Base-by-base conservation (phyloP, 1,284 basidiomycete species). In the Malassezia restricta region DNA sequence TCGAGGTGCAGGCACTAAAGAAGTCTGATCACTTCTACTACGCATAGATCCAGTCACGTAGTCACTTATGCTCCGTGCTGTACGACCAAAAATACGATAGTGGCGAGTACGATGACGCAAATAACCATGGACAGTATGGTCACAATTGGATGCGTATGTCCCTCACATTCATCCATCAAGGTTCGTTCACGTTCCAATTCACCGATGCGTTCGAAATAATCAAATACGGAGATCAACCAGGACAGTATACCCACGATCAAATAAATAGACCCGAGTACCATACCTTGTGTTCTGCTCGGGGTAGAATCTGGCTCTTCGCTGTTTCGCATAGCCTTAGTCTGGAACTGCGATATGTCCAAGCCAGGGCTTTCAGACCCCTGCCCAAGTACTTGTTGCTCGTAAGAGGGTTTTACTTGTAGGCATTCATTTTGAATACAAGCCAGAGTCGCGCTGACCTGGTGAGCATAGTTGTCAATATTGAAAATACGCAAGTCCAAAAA, bases 1-100 rank as follows among this genome's bases (percentile, higher is more conserved):
- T 70, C 45, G 71, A 73, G 59, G 71, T 73, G 5, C 71, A 73
- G 56, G 68, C 71, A 5, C 70, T 71, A 58, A 73, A 73, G 62
- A 70, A 70, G 63, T 69, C 68, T 37, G 66, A 68, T 27, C 62
- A 68, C 57, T 69, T 66, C 51, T 68, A 68, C 58, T 66, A 66
- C 53, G 49, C 48, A 15, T 59, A 57, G 40, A 7, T 17, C 12
- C 20, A 4, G 31, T 33, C 29, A 30, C 31, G 31, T 14, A 11
- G 31, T 41, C n/a, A 42, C 28, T 17, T 51, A 24, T 43, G 48
- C 38, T n/a, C 27, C 27, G 30, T 45, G 53, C 40, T 55, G 47
- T 9, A 50, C 49, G 3, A 55, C 41, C 53, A 55, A 12, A 24
- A 55, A 30, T 3, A 55, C 40, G n/a, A 40, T 40, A 7, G 53